Base-by-base conservation (phyloP, 2,329 filamentous ascomycete genomes). In the Colletotrichum lini region DNA sequence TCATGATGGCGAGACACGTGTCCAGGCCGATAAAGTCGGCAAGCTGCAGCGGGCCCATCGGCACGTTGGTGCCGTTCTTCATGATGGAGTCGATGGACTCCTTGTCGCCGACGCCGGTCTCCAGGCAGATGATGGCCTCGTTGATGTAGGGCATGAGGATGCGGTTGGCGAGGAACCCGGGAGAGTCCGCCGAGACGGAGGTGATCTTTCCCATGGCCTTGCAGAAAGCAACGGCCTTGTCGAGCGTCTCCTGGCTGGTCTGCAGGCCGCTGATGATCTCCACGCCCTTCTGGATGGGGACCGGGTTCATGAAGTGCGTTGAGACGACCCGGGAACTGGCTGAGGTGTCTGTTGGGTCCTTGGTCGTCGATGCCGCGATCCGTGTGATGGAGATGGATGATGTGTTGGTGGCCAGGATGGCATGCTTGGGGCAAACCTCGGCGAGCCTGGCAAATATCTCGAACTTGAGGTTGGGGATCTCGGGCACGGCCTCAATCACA, bases 141-240 rank as follows among this genome's bases (percentile, higher is more conserved):
- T 99, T 99, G 85, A 99, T 98, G 81, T 99, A 99, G 0, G 96
- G 96, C 96, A 99, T 99, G 71, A 99, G 85, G 73, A 99, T 99
- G 12, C 96, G 89, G 82, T 99, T 99, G 42, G 96, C 96, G 30
- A 99, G 86, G 85, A 99, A 99, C 1, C 96, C 96, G 0, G 96
- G 96, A 0, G 93, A 91, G 82, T 99, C 96, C 18, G 94, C 93
- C 16, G 94, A 97, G 40, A 93, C 89, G 4, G 95, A 97, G 0
- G 95, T 85, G 63, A 98, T 88, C 85, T 99, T 99, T 78, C 95
- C 96, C 94, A 99, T 97, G 72, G 90, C 90, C 83, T 93, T 90
- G 83, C 96, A 96, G 79, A 99, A 96, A 7, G 89, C 92, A 13
- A 98, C 84, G 2, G 96, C 94, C 0, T 92, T 94, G 21, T 94